Evolutionary conservation across 1,284 basidiomycete genomes (phyloP), one percentile per base, ranked within the genome.

Genomic region (Sporisorium exsertum): DNA sequence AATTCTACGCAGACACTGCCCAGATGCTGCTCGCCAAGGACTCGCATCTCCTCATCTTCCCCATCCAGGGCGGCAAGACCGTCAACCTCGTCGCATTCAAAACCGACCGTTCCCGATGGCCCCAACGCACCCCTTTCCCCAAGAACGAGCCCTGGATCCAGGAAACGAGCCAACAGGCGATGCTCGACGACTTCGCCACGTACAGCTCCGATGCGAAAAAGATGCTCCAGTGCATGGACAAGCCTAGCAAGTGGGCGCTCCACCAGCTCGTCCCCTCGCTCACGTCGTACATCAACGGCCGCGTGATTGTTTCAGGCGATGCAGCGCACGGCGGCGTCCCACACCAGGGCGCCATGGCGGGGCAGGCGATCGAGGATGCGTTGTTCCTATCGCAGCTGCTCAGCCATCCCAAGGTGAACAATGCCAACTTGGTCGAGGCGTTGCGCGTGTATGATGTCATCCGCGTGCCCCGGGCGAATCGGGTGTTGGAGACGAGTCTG

Each of bases 281-380:
- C 40, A 69, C 86, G 7, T 88, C 83, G 13, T 91, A 87, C 72
- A 85, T 88, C 26, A 86, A 87, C 32, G 88, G 87, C 0, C 86
- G 86, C 5, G 86, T 91, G 8, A 89, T 88, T 1, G 84, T 91
- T 18, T 85, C 90, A 13, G 90, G 90, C 7, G 90, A 91, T 81
- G 88, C 90, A 3, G 90, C 90, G 71, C 90, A 91, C 79, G 89
- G 87, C 0, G 91, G 90, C 88, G 81, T 88, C 20, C 90, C 90
- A 0, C 89, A 90, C 78, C 86, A 91, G n/a, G 90, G 90, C 2
- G 88, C 89, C 0, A 90, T 90, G 15, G 89, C 89, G 15, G 89
- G 90, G 0, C 90, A 91, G 83, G 90, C 89, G 0, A 87, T 91
- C 49, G 90, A 91, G 77, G 90, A 91, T 72, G 88, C 88, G 0